Evolutionary conservation across 2,329 filamentous ascomycete species (phyloP), one percentile per base, ranked within the genome.

Genomic region (Botrytis fabae): DNA sequence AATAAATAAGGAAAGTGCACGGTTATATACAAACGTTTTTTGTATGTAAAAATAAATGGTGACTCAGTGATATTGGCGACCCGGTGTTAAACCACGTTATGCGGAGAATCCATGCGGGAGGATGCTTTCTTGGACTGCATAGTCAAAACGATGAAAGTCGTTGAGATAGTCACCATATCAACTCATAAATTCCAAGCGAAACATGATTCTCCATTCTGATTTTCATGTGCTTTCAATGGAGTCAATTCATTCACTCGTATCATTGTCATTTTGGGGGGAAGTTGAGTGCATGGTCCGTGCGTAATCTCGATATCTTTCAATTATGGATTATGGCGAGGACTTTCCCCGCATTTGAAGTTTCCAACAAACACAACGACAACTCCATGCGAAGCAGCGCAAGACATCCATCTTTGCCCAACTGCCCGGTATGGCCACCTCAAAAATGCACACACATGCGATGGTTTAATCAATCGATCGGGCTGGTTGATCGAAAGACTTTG

Each of bases 341-440:
- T 44, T 68, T 57, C 65, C 65, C 65, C 48, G 38, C 65, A 68
- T 32, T 32, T 32, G 32, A 68, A 32, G 14, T 54, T 40, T 18
- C 46, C 64, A 40, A 57, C 35, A n/a, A 57, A 42, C 35, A n/a
- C 18, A 32, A 66, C 46, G 32, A 66, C 46, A 66, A 40, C 35
- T 54, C 25, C 46, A 54, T 54, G 18, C 35, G n/a, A 54, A 54
- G 22, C 14, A 28, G 16, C 46, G 10, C 40, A 40, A 8, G 9
- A 20, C 35, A 54, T 40, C 46, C 9, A 40, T 54, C 25, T 7
- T 54, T 54, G 6, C 51, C 51, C 16, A 40, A 14, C 3, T 32
- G 25, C 57, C 25, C n/a, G n/a, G 10, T 18, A 25, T 68, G 28
- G 35, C 28, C 25, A 42, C 10, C 6, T 1, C n/a, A 16, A 3